These are phyloP conservation scores for Spirogloea muscicola DNA, from an alignment of 139 green algal genomes.

Conservation along the genomic window DNA sequence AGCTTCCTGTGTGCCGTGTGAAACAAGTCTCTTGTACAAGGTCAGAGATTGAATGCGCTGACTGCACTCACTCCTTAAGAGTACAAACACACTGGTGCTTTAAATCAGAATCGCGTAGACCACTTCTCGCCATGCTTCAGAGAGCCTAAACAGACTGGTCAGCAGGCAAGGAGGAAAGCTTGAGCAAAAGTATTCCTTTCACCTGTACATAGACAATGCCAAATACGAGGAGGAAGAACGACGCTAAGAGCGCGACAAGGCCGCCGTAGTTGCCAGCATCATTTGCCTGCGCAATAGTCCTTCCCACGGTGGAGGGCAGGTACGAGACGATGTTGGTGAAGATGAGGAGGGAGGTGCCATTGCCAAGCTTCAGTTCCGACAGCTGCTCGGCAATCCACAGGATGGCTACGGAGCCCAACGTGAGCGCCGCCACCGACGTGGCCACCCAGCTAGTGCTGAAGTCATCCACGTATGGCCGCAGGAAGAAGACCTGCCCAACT, in stretches of 20 bases:
- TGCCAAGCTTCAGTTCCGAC: constrained; percentile 93
- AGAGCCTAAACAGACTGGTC: neutral
- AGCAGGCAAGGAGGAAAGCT: neutral
- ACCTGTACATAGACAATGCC: constrained; percentile 95
- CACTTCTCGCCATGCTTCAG: neutral
- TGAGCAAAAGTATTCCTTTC: neutral
- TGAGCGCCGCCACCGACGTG: constrained; percentile 64
- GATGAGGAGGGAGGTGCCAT: constrained; percentile 97
- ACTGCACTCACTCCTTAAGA: neutral
- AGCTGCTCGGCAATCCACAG: constrained; percentile 85
- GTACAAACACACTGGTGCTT: neutral
- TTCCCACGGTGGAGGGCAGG: constrained; percentile 74
- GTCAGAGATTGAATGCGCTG: neutral
- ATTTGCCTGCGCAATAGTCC: constrained; percentile 55
- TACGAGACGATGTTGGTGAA: constrained; percentile 92
- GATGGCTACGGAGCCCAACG: constrained; percentile 79
- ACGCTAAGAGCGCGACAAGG: constrained; percentile 17
- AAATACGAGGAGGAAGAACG: constrained; percentile 87
- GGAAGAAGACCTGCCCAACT: constrained; percentile 68
- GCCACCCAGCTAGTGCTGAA: constrained; percentile 75
- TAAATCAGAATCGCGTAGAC: neutral
- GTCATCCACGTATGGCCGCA: constrained; percentile 69
- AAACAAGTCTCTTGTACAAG: too few relatives aligned
- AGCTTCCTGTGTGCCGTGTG: constrained; percentile 54
- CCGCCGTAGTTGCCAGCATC: neutral